These are phyloP conservation scores for Kernera saxatilis DNA, from an alignment of 345 rosid genomes.

Conservation along the genomic window DNA sequence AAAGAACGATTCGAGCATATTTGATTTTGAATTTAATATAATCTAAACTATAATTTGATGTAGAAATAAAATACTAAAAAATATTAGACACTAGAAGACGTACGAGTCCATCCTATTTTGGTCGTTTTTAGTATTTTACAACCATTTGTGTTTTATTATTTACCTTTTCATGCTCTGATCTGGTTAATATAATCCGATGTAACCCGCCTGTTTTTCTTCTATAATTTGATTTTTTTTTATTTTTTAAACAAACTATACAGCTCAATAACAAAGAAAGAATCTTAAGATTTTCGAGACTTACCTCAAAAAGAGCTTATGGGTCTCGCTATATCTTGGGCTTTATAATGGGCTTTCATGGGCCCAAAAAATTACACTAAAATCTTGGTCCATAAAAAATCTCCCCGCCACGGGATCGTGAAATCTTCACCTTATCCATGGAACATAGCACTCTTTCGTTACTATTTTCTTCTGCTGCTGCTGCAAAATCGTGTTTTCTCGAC, in stretches of 20 bases:
- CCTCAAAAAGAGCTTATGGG: not conserved
- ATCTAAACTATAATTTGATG: not conserved
- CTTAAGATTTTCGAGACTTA: not conserved
- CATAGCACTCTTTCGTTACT: not conserved
- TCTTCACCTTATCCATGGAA: constrained; percentile 30
- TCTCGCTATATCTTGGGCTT: not conserved
- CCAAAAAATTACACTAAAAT: not conserved
- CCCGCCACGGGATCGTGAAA: constrained; percentile 9
- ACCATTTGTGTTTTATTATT: not conserved
- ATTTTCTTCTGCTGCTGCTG: not conserved
- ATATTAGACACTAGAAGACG: constrained; percentile 1
- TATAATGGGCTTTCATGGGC: not conserved
- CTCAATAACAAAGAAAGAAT: too few species aligned
- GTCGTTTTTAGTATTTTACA: constrained; percentile 9
- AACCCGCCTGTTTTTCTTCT: too few species aligned
- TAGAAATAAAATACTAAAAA: not conserved
- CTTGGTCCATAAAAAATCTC: constrained; percentile 2
- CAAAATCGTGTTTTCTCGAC: not conserved
- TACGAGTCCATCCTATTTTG: constrained; percentile 1
- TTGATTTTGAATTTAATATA: not conserved
- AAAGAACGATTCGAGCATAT: not conserved
- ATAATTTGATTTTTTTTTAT: too few species aligned
- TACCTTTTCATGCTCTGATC: not conserved
- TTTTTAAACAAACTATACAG: too few species aligned
- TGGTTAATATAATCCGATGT: too few species aligned